Percentiles rank a stretch among this genome's conserved stretches.
Conservation (phyloP, 306 rosid genomes). For the Carpinus fangiana region DNA sequence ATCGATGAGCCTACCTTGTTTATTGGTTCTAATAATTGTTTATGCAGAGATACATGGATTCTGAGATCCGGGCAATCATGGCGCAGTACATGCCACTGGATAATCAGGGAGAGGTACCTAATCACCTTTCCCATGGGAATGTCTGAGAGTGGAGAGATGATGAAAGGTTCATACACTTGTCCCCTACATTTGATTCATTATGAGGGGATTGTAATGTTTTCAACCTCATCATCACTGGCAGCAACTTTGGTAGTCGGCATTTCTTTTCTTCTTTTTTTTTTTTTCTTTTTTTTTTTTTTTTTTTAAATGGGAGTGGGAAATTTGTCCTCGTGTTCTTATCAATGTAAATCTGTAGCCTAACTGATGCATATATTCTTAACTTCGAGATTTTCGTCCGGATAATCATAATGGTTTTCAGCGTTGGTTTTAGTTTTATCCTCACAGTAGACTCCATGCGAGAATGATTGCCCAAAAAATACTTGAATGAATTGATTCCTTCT, state of each 20-base stretch:
- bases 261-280: too few species aligned
- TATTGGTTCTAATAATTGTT: not conserved
- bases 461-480: too few species aligned
- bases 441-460: too few species aligned
- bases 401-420: not conserved
- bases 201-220: not conserved
- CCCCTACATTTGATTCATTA: not conserved
- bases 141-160: slow-evolving; percentile 34
- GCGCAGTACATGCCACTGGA: slow-evolving; percentile 99
- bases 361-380: not conserved
- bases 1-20: not conserved
- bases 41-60: slow-evolving; percentile 87
- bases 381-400: not conserved
- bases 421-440: too few species aligned
- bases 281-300: not conserved
- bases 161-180: slow-evolving; percentile 1
- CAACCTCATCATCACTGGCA: not conserved
- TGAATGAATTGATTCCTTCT: too few species aligned
- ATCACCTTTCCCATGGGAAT: slow-evolving; percentile 44
- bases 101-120: slow-evolving; percentile 57
- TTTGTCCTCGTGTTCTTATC: not conserved
- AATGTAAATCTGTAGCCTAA: slow-evolving; percentile 8
- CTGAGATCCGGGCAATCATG: slow-evolving; percentile 87
- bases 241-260: not conserved
- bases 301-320: not conserved